phyloP scores from a whole-genome alignment of 257 asterid genomes.

The Thymus mandschuricus region DNA sequence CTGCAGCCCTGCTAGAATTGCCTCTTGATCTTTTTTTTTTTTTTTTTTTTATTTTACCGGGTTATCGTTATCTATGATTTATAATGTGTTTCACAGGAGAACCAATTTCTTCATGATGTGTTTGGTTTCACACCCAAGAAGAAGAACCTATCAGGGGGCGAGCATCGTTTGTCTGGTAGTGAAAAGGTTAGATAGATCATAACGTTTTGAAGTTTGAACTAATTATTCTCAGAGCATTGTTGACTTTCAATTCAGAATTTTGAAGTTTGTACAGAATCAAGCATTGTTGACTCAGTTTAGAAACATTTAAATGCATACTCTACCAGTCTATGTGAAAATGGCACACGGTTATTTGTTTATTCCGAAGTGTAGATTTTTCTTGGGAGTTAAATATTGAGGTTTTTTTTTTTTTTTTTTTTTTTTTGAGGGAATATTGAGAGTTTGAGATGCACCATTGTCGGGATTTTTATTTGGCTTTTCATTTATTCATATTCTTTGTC shows the following conservation, averaged over 20 bases:
- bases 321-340: too few species aligned
- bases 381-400: too few species aligned
- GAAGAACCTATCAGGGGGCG: constrained; percentile 46
- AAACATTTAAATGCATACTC: too few species aligned
- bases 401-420: too few species aligned
- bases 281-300: too few species aligned
- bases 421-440: too few species aligned
- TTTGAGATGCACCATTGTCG: background rate
- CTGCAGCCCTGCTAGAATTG: background rate
- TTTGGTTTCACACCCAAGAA: constrained; percentile 76
- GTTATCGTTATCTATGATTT: constrained; percentile 1
- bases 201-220: background rate
- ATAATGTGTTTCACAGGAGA: constrained; percentile 55
- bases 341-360: too few species aligned
- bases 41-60: background rate
- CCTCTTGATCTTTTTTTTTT: background rate
- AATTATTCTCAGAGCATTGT: background rate
- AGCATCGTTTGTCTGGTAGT: constrained; percentile 53
- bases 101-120: constrained; percentile 88
- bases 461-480: background rate
- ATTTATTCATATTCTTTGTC: background rate
- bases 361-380: too few species aligned
- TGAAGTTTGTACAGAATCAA: too few species aligned
- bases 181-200: constrained; percentile 64
- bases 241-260: too few species aligned